phyloP scores from a whole-genome alignment of 2,329 filamentous ascomycete species.

The Ophiostoma perfectum region DNA sequence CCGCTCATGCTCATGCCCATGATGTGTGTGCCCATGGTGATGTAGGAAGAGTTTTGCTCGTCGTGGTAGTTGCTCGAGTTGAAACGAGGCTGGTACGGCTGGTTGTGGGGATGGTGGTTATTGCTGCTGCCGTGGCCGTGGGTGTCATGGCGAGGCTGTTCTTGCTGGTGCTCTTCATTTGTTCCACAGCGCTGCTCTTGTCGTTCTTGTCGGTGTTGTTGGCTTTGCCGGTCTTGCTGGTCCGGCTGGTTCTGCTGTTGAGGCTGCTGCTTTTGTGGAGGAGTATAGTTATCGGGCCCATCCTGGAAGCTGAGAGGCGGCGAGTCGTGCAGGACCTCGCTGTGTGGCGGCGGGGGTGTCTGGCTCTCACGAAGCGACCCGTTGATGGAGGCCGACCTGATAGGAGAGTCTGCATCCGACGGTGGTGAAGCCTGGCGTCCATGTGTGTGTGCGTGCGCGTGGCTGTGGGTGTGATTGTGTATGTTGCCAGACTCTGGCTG shows the following conservation, averaged over 20 bases:
- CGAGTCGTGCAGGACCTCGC: background rate
- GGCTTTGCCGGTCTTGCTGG: background rate
- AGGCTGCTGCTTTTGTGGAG: background rate
- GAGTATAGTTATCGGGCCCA: background rate
- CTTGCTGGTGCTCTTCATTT: background rate
- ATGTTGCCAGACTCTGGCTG: background rate
- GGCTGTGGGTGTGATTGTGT: background rate
- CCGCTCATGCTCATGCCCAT: slow-evolving; percentile 12
- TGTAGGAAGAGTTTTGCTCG: slow-evolving; percentile 11
- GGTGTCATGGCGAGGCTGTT: background rate
- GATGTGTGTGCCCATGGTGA: background rate
- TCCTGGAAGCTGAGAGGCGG: background rate
- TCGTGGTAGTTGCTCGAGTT: slow-evolving; percentile 14
- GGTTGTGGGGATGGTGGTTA: background rate
- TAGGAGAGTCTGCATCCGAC: background rate
- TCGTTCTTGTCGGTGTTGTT: background rate
- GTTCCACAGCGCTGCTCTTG: background rate
- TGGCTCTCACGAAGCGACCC: background rate
- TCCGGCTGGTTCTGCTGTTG: background rate
- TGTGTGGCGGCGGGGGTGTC: background rate
- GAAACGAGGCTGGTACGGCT: slow-evolving; percentile 13
- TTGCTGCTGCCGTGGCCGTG: background rate
- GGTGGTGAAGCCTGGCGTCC: background rate
- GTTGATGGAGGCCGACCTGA: background rate
- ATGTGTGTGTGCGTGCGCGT: background rate